Evolutionary conservation across 2,329 filamentous ascomycete genomes (phyloP), one percentile per base, ranked within the genome.

Genomic region (Colletotrichum orchidophilum): DNA sequence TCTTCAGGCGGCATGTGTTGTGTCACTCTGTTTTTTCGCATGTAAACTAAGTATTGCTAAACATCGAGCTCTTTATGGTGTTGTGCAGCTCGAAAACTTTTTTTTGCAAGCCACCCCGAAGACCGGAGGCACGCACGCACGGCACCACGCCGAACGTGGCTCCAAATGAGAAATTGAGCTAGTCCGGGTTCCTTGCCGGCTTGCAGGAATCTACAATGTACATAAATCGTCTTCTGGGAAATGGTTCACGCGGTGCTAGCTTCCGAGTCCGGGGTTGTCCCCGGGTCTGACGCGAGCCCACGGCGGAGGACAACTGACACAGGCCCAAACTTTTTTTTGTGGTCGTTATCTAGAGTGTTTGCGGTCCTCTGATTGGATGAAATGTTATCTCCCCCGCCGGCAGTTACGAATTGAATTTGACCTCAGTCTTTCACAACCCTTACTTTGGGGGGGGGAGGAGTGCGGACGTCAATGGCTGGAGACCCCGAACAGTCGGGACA

Each of bases 201-300:
- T 29, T 54, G 52, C 27, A 54, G 52, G 52, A 54, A 54, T 46
- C 13, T 18, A 49, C n/a, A n/a, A n/a, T n/a, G n/a, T n/a, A n/a
- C n/a, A n/a, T n/a, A n/a, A n/a, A 5, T 31, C 5, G 1, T 26
- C 31, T 46, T 21, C 33, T 66, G 49, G 67, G 55, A 70, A 61
- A 66, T 61, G 55, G 46, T 60, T 57, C 63, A 62, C 59, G 26
- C 57, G 26, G 29, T n/a, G 58, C 58, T 62, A 53, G 29, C 26
- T 53, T 66, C 67, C 67, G 68, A 58, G 58, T 63, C 68, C 53
- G 64, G 68, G 68, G 68, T 71, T 53, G 64, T 49, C 58, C 68
- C 68, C 63, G 42, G 63, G 21, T n/a, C 39, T 15, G 39, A 46
- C 39, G 15, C 2, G 18, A 33, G n/a, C 58, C 6, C 27, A n/a